Evolutionary conservation across 148 eudicot genomes (phyloP).

Genomic region (Rhododendron williamsianum): DNA sequence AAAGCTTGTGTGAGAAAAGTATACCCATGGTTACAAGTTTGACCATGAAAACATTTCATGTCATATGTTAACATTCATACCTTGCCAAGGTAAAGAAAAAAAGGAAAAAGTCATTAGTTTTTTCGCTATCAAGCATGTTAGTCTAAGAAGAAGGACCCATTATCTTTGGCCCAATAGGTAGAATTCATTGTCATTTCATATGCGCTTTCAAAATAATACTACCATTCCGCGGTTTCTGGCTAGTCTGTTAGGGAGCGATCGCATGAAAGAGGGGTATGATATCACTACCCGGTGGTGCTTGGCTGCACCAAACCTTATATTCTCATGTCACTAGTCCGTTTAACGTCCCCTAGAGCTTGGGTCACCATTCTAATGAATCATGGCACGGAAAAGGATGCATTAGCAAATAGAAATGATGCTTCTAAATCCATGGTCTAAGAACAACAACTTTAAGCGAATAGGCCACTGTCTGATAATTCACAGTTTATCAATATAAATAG

Average conservation of each 20-base stretch:
- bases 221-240: background rate
- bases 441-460: too few relatives aligned
- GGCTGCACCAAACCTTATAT: background rate
- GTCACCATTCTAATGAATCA: background rate
- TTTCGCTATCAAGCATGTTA: background rate
- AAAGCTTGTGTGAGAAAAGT: background rate
- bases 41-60: background rate
- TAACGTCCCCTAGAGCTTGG: background rate
- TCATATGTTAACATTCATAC: background rate
- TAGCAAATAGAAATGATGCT: background rate
- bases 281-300: background rate
- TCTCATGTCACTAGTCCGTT: background rate
- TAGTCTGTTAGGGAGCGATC: background rate
- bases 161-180: background rate
- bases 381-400: background rate
- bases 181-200: background rate
- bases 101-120: background rate
- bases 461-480: too few relatives aligned
- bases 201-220: background rate
- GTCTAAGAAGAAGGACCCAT: background rate
- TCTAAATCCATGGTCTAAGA: too few relatives aligned
- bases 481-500: too few relatives aligned
- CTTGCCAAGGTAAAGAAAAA: background rate
- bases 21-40: background rate
- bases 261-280: background rate